Evolutionary conservation across 768 basidiomycete genomes (phyloP).

Genomic region (Suillus paluster): DNA sequence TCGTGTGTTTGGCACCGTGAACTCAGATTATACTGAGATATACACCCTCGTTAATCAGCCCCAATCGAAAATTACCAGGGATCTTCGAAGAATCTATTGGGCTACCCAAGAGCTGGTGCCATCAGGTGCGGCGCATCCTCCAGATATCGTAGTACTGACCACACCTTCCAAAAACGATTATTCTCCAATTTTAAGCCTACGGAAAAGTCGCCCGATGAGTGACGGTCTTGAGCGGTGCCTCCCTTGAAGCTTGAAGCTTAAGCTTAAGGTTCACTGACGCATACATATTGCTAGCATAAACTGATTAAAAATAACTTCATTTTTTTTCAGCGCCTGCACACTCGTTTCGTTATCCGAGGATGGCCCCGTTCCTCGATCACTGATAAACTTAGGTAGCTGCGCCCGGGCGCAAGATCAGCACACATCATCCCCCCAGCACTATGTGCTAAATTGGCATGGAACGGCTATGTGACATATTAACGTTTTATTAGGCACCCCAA

Average conservation of each 20-base stretch:
- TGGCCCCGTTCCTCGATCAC: neutral
- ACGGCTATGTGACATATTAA: neutral
- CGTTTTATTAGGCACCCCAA: neutral
- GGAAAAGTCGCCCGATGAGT: too few relatives aligned
- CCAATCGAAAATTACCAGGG: too few relatives aligned
- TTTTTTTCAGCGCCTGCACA: neutral
- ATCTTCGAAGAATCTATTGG: too few relatives aligned
- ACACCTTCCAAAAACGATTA: neutral
- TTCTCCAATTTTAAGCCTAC: neutral
- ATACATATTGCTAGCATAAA: neutral
- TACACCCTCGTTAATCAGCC: too few relatives aligned
- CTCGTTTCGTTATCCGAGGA: neutral
- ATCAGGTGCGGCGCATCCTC: neutral
- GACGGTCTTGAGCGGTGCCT: too few relatives aligned
- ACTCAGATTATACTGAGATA: too few relatives aligned
- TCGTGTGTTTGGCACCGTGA: neutral
- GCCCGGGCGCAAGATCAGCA: neutral
- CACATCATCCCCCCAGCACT: neutral
- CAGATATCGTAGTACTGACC: neutral
- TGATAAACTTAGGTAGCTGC: neutral
- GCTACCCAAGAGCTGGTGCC: neutral
- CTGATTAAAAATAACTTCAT: neutral
- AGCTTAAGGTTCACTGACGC: neutral
- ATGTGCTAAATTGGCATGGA: neutral
- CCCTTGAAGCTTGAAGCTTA: neutral